Base-by-base conservation (phyloP, 768 basidiomycete genomes). In the Phylloporus rhodoxanthus region DNA sequence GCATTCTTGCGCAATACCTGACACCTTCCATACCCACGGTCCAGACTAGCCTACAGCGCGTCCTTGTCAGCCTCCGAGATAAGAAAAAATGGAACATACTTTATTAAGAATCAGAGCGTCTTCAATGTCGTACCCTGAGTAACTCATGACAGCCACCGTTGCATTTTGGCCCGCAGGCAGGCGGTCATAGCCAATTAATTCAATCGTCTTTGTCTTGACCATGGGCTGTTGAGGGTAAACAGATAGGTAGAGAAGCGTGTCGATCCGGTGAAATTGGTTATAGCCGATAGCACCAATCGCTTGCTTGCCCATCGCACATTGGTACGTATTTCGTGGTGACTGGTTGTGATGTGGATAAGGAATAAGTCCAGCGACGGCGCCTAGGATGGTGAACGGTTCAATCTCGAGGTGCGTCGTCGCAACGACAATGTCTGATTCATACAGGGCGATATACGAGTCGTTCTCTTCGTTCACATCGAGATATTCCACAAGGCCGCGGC, bases 261-360 rank as follows among this genome's bases (percentile, higher is more conserved):
- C 96, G 64, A 99, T 98, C 39, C 96, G 82, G 63, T 92, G 91
- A 57, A 97, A 82, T 68, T 99, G 96, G 67, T 98, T 99, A 70
- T 94, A 96, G 0, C 85, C 95, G 53, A 99, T 99, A 11, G 94
- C 94, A 19, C 96, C 96, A 55, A 99, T 99, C 2, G 96, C 95
- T 74, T 99, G 96, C 73, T 99, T 99, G 47, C 96, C 95, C 95
- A 99, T 99, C 48, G 95, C 95, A 63, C 95, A 99, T 73, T 99
- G 95, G 66, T 99, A 99, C 9, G 96, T 99, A 63, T 99, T 99
- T 47, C 96, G 87, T 3, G 96, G 96, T 5, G 96, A 98, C 64
- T 99, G 96, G 63, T 99, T 99, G 68, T 99, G 96, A 65, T 99
- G 96, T 2, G 96, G 96, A 65, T 99, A 99, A 11, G 96, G 96